Evolutionary conservation across 176 grass and related monocot species (phyloP), one percentile per base, ranked within the genome.

Genomic region (Zizania latifolia): DNA sequence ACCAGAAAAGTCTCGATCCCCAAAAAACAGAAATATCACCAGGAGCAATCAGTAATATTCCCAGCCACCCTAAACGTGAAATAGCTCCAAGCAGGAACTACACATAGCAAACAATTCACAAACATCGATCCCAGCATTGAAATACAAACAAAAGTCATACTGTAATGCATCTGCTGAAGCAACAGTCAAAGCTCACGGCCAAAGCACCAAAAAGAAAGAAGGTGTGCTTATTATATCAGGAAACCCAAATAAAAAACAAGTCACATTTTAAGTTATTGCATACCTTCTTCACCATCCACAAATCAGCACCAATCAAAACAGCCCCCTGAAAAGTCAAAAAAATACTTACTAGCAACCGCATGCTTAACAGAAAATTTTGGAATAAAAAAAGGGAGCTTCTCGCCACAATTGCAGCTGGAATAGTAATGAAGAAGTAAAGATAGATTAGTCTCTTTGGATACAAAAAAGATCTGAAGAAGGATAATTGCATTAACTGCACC

Each of bases 391-490:
- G 75, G 43, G 40, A 70, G 10, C 6, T 31, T 59, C 89, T 75
- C 81, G 94, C 94, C 83, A 94, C 4, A 59, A 98, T 2, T 24
- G 85, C 88, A 77, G 84, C 94, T 76, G 94, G 94, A 66, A 98
- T 70, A 63, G 91, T 91, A 82, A 98, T 33, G 4, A 98, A 2
- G 10, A 89, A 78, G 56, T 98, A 94, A 68, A 98, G 54, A 73
- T 98, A 94, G 53, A 92, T 33, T 29, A 92, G 71, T 65, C 78
- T 78, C 76, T 83, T 98, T 5, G 94, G 94, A n/a, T n/a, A n/a
- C n/a, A n/a, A 98, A 82, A 78, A 98, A 97, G 46, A 98, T 87
- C 30, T 89, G 35, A 59, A 98, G 86, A 81, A 98, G 87, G 77
- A 98, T 79, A 68, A 76, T 62, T 45, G 94, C 91, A 92, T 98